A percentile compares a stretch with the other conserved stretches of the same genome.
Conservation (phyloP, 2,329 filamentous ascomycete species). For the Cercospora sojina region DNA sequence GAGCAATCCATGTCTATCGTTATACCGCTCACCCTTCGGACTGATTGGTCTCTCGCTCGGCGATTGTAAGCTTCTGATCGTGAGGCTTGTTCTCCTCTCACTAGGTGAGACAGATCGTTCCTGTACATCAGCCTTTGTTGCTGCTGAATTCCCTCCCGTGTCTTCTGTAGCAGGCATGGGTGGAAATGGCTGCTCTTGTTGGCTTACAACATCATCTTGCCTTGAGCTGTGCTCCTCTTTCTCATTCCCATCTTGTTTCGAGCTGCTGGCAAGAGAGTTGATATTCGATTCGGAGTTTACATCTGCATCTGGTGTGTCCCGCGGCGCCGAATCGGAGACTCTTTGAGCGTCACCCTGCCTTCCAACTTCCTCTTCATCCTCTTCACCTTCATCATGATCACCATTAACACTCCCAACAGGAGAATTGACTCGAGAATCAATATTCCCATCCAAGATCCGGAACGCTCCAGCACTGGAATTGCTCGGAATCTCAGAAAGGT, state of each 20-base stretch:
- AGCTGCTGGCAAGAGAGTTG: not conserved
- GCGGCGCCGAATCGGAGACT: not conserved
- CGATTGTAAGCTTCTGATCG: constrained; percentile 1
- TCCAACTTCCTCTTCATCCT: not conserved
- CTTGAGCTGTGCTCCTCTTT: not conserved
- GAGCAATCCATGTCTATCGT: constrained; percentile 8
- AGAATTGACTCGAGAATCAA: constrained; percentile 13
- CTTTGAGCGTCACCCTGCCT: not conserved
- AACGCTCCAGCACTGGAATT: constrained; percentile 3
- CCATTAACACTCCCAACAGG: not conserved
- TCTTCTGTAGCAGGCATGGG: not conserved
- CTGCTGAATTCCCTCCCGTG: not conserved
- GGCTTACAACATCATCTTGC: not conserved
- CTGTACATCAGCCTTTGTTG: not conserved
- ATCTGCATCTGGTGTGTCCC: not conserved
- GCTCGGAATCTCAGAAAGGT: not conserved
- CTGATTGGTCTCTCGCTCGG: constrained; percentile 5
- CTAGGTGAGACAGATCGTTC: not conserved
- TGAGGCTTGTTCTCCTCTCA: not conserved
- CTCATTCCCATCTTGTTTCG: not conserved
- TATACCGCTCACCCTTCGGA: not conserved
- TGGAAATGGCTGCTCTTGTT: not conserved
- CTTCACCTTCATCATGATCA: not conserved
- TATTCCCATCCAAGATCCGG: constrained; percentile 7
- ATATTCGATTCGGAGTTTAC: not conserved